A percentile compares a stretch with the other conserved stretches of the same genome.
phyloP scores from a whole-genome alignment of 1,284 basidiomycete species.

The Rhodotorula sp. region DNA sequence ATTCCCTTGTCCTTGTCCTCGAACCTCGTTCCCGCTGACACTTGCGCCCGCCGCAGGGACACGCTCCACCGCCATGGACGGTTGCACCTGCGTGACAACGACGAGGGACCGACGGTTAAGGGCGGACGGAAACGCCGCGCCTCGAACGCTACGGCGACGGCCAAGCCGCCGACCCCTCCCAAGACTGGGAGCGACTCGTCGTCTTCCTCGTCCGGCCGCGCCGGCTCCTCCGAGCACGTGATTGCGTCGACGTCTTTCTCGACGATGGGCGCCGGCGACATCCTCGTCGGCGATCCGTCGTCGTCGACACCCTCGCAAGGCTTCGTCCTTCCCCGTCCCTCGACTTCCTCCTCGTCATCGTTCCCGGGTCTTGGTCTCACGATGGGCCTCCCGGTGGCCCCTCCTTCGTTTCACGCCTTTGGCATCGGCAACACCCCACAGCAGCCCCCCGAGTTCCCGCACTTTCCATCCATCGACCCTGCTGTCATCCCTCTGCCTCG shows the following conservation, averaged over 20 bases:
- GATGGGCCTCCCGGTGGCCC: slow-evolving; percentile 25
- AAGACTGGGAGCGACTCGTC: slow-evolving; percentile 1
- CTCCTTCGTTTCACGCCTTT: slow-evolving; percentile 38
- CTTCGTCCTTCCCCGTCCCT: neutral
- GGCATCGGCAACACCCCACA: neutral
- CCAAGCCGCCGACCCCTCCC: neutral
- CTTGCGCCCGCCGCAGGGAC: slow-evolving; percentile 21
- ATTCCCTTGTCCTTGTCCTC: neutral
- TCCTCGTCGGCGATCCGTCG: neutral
- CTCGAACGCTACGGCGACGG: slow-evolving; percentile 18
- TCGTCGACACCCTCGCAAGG: neutral
- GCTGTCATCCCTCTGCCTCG: slow-evolving; percentile 28
- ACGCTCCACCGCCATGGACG: slow-evolving; percentile 38
- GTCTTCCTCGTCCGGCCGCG: neutral
- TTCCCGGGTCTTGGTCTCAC: slow-evolving; percentile 25
- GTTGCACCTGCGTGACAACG: slow-evolving; percentile 32
- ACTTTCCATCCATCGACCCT: slow-evolving; percentile 27
- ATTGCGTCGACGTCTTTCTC: too few relatives aligned
- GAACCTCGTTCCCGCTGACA: neutral
- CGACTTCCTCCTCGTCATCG: slow-evolving; percentile 1
- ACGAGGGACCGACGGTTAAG: slow-evolving; percentile 25
- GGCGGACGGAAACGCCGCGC: slow-evolving; percentile 20
- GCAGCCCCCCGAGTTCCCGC: neutral
- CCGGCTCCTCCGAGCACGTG: too few relatives aligned
- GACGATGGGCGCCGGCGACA: neutral